These are phyloP conservation scores for Asparagopsis taxiformis DNA, from an alignment of 31 red algal species.

Conservation along the genomic window DNA sequence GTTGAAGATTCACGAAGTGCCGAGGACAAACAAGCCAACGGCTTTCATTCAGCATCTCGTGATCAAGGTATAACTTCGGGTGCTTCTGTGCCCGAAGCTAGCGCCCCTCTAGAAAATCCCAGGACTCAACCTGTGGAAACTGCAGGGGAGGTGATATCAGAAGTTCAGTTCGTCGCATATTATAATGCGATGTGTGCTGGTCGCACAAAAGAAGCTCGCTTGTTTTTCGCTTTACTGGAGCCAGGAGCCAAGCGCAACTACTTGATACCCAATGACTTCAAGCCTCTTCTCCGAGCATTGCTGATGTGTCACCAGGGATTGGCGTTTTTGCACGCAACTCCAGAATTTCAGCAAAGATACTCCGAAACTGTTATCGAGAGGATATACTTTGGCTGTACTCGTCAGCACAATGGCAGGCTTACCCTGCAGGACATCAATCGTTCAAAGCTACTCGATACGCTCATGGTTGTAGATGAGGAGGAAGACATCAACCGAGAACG, in stretches of 20 bases:
- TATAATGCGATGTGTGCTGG: conserved; percentile 47
- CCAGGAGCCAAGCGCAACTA: conserved; percentile 43
- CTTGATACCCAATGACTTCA: conserved; percentile 75
- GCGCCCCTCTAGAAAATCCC: too few relatives aligned
- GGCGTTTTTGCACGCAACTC: conserved; percentile 84
- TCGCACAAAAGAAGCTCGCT: conserved; percentile 43
- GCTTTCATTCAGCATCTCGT: conserved; percentile 21
- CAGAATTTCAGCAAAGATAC: conserved; percentile 98
- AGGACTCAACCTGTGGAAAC: not conserved
- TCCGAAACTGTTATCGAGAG: conserved; percentile 97
- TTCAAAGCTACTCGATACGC: conserved; percentile 69
- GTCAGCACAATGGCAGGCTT: conserved; percentile 71
- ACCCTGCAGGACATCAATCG: conserved; percentile 78
- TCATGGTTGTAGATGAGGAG: conserved; percentile 91
- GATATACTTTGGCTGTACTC: conserved; percentile 89
- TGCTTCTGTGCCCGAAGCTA: not conserved
- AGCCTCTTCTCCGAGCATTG: conserved; percentile 71
- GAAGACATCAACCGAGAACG: too few relatives aligned
- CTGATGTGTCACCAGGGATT: conserved; percentile 89
- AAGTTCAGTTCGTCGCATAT: conserved; percentile 58
- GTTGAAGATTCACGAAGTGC: conserved; percentile 20
- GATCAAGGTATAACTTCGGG: not conserved
- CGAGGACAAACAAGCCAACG: conserved; percentile 17
- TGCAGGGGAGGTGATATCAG: conserved; percentile 29
- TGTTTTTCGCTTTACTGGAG: conserved; percentile 68